Evolutionary conservation across 2,329 filamentous ascomycete species (phyloP).

Genomic region (Sarocladium strictum): DNA sequence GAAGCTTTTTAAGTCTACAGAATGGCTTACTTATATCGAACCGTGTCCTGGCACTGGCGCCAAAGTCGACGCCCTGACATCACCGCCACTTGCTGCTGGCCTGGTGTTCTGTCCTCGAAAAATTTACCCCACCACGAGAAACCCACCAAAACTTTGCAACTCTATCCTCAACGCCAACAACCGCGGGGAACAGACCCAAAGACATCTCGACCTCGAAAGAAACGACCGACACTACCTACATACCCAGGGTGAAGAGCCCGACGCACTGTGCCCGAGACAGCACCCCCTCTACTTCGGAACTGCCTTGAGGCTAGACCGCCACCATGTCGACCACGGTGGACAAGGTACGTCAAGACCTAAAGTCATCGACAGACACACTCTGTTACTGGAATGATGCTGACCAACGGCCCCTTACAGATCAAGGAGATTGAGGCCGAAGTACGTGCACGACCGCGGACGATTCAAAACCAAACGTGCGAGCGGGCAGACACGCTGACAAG

Average conservation of each 20-base stretch:
- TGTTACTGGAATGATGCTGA: constrained; percentile 8
- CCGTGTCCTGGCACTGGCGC: no score
- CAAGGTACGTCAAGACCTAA: constrained; percentile 56
- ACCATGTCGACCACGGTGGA: constrained; percentile 96
- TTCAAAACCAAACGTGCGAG: constrained; percentile 54
- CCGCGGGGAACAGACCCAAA: not conserved
- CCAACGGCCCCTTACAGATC: constrained; percentile 59
- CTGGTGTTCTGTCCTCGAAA: constrained; percentile 17
- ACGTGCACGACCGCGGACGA: constrained; percentile 28
- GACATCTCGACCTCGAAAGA: not conserved
- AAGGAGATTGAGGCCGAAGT: constrained; percentile 95
- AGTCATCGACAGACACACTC: not conserved
- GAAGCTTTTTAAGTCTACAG: no score
- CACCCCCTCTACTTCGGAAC: not conserved
- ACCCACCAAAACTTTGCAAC: constrained; percentile 9
- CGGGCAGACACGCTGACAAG: constrained; percentile 81
- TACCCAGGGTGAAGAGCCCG: not conserved
- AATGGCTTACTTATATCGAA: no score
- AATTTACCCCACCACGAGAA: constrained; percentile 33
- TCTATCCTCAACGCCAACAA: not conserved
- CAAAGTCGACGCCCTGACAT: constrained; percentile 22
- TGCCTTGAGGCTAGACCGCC: constrained; percentile 18
- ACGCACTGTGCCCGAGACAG: not conserved
- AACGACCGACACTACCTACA: constrained; percentile 10
- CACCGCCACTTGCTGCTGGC: constrained; percentile 17